A percentile compares a stretch with the other conserved stretches of the same genome.
Evolutionary conservation across 352 stramenopile species (phyloP).

Genomic region (Phytophthora citrophthora): DNA sequence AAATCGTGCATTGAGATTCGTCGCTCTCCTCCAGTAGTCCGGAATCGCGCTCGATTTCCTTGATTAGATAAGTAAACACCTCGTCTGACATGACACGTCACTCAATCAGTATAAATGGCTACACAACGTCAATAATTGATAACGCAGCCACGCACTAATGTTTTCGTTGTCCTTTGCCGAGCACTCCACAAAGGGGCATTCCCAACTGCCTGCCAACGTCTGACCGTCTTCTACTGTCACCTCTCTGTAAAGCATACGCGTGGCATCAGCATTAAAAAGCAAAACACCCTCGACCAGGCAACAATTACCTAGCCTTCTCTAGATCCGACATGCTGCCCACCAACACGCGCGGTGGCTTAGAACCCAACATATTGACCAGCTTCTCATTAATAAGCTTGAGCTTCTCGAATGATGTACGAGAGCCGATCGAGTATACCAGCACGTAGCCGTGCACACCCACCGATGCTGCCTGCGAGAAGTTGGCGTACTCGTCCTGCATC

Average conservation of each 20-base stretch:
- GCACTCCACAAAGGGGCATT: constrained; percentile 95
- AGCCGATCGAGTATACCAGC: constrained; percentile 95
- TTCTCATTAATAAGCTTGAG: constrained; percentile 96
- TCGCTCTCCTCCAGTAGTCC: constrained; percentile 84
- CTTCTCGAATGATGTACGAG: constrained; percentile 94
- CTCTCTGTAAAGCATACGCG: constrained; percentile 52
- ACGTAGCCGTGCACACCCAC: constrained; percentile 96
- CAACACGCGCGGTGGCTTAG: constrained; percentile 92
- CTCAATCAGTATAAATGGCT: constrained; percentile 7
- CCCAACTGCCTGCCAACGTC: constrained; percentile 88
- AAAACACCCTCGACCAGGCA: neutral
- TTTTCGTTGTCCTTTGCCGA: constrained; percentile 93
- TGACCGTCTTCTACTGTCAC: constrained; percentile 88
- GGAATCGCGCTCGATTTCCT: constrained; percentile 90
- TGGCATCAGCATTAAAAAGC: constrained; percentile 4
- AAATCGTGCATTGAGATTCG: constrained; percentile 78
- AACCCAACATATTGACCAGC: constrained; percentile 94
- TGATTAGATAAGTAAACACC: constrained; percentile 92
- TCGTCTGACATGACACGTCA: constrained; percentile 55
- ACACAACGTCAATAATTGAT: neutral
- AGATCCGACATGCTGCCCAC: constrained; percentile 96
- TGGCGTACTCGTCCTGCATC: constrained; percentile 94
- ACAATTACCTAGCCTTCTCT: constrained; percentile 83
- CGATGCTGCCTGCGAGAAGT: constrained; percentile 95
- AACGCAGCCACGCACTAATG: constrained; percentile 76